Conservation (phyloP, 2,329 filamentous ascomycete genomes). For the Phoma sp. region DNA sequence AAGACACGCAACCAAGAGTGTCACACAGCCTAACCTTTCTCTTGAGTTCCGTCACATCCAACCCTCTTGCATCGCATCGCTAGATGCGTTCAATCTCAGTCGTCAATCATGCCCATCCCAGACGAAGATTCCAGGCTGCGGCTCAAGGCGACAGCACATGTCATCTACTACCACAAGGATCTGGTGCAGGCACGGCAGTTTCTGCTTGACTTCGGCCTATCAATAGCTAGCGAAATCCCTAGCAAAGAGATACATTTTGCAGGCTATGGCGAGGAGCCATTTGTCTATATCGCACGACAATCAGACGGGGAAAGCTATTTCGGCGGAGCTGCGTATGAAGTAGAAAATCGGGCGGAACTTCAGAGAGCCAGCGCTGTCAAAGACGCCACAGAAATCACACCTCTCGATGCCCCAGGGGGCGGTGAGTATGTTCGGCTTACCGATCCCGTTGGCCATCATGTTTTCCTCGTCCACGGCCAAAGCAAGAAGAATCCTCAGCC, state of each 20-base stretch:
- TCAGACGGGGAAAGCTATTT: conserved; percentile 54
- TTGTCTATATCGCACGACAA: conserved; percentile 58
- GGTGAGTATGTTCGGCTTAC: conserved; percentile 53
- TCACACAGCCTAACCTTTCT: background rate
- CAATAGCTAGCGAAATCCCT: conserved; percentile 5
- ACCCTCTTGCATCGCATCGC: background rate
- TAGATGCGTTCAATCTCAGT: background rate
- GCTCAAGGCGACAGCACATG: conserved; percentile 4
- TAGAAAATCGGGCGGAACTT: conserved; percentile 61
- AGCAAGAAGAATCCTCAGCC: background rate
- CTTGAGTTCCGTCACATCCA: background rate
- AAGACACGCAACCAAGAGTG: background rate
- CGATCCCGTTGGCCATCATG: conserved; percentile 53
- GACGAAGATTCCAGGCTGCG: conserved; percentile 1
- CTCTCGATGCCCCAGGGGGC: conserved; percentile 58
- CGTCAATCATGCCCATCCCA: conserved; percentile 2
- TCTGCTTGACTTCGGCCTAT: conserved; percentile 23
- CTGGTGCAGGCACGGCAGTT: conserved; percentile 20
- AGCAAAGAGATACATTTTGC: conserved; percentile 57
- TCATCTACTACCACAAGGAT: conserved; percentile 24
- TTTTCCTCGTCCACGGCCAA: conserved; percentile 63
- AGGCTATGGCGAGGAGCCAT: conserved; percentile 65
- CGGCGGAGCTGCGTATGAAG: conserved; percentile 60
- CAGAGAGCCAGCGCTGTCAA: conserved; percentile 54
- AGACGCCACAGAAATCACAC: conserved; percentile 54